These are phyloP conservation scores for Pichia nanzhaoensis DNA, from an alignment of 805 yeast genomes.

Conservation along the genomic window DNA sequence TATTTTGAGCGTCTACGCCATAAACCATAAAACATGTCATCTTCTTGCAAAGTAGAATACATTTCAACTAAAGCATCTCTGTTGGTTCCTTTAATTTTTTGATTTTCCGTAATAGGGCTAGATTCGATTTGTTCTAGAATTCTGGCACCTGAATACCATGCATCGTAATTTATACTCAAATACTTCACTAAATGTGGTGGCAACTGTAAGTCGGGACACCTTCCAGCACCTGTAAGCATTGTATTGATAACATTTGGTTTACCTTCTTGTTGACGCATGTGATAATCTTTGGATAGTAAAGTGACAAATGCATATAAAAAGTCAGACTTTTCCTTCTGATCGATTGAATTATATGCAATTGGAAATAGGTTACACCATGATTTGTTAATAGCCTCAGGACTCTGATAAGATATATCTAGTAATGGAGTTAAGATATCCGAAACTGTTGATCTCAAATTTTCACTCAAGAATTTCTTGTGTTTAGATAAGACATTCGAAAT, in stretches of 20 bases:
- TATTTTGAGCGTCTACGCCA: slow-evolving; percentile 98
- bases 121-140: slow-evolving; percentile 67
- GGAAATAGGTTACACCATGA: slow-evolving; percentile 88
- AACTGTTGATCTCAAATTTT: slow-evolving; percentile 37
- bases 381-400: slow-evolving; percentile 68
- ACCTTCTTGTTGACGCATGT: slow-evolving; percentile 79
- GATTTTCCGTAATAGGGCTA: slow-evolving; percentile 45
- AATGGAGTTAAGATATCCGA: slow-evolving; percentile 63
- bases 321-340: slow-evolving; percentile 74
- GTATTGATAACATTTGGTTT: slow-evolving; percentile 85
- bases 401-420: slow-evolving; percentile 73
- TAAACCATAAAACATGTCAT: slow-evolving; percentile 93
- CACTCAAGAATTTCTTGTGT: slow-evolving; percentile 23
- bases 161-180: slow-evolving; percentile 76
- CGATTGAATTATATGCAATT: slow-evolving; percentile 63
- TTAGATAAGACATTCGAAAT: slow-evolving; percentile 17
- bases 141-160: slow-evolving; percentile 86
- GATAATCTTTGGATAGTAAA: slow-evolving; percentile 83
- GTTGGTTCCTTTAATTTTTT: slow-evolving; percentile 73
- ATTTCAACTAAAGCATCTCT: slow-evolving; percentile 87
- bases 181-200: slow-evolving; percentile 94
- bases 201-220: slow-evolving; percentile 63
- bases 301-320: slow-evolving; percentile 76
- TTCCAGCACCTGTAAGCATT: slow-evolving; percentile 74
- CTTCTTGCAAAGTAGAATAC: slow-evolving; percentile 84